Conservation (phyloP, 2,329 filamentous ascomycete species). For the Teratosphaeria nubilosa region DNA sequence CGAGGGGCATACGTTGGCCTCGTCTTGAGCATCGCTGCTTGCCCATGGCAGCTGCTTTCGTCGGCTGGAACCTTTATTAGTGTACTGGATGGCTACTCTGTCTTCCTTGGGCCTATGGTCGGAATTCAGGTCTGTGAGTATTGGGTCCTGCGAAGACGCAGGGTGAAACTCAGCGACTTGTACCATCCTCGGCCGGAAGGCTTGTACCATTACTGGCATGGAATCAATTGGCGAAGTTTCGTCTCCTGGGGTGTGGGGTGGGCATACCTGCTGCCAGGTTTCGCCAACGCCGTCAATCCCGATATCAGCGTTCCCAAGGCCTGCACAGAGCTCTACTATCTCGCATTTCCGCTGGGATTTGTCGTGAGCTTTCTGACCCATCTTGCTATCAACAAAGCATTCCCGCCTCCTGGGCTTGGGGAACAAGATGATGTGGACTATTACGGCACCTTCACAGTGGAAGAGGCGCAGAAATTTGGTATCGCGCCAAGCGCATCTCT, state of each 20-base stretch:
- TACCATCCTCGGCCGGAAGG: conserved; percentile 28
- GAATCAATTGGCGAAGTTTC: conserved; percentile 37
- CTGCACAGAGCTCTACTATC: conserved; percentile 32
- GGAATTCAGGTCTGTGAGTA: conserved; percentile 40
- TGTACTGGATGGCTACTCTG: conserved; percentile 35
- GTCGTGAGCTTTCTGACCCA: conserved; percentile 29
- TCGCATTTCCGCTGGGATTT: conserved; percentile 34
- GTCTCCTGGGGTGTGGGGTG: conserved; percentile 30
- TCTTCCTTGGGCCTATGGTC: conserved; percentile 37
- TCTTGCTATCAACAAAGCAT: conserved; percentile 22
- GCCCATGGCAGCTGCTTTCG: conserved; percentile 44
- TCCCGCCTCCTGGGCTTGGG: conserved; percentile 23
- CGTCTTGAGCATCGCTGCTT: conserved; percentile 35
- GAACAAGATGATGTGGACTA: conserved; percentile 25
- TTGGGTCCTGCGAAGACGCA: conserved; percentile 30
- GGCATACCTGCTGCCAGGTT: conserved; percentile 18
- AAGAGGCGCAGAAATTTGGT: conserved; percentile 16
- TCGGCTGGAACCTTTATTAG: conserved; percentile 38
- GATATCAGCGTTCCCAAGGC: conserved; percentile 27
- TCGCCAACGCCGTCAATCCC: conserved; percentile 36
- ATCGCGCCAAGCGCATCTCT: conserved; percentile 6
- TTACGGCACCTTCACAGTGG: conserved; percentile 24
- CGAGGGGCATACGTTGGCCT: conserved; percentile 43
- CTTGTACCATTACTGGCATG: conserved; percentile 35
- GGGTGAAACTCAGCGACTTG: conserved; percentile 35